These are phyloP conservation scores for Tetracladium maxilliforme DNA, from an alignment of 2,329 filamentous ascomycete genomes.

Conservation along the genomic window DNA sequence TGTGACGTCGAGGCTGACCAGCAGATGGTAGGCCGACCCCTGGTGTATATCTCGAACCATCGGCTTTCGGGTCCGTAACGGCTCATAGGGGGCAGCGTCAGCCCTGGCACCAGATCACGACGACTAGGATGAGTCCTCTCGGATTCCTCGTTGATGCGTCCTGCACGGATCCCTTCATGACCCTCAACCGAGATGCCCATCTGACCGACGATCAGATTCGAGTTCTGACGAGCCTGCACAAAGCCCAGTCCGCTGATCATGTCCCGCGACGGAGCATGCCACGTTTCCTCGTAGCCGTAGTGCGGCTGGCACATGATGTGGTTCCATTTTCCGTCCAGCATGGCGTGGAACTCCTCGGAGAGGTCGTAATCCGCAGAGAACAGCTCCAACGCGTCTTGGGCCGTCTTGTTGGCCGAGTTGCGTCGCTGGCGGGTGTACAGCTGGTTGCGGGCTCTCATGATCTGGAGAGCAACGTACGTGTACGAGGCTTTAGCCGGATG, in stretches of 20 bases:
- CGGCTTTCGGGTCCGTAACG: conserved; percentile 10
- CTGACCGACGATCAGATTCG: conserved; percentile 26
- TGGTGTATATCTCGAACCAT: conserved; percentile 29
- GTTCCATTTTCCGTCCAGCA: conserved; percentile 22
- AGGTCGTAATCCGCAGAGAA: conserved; percentile 23
- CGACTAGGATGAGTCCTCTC: conserved; percentile 28
- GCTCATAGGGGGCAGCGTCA: conserved; percentile 8
- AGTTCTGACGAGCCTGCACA: conserved; percentile 31
- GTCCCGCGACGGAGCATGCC: conserved; percentile 36
- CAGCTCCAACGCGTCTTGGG: conserved; percentile 18
- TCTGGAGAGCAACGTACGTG: conserved; percentile 33
- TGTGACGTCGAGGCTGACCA: conserved; percentile 17
- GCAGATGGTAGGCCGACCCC: conserved; percentile 19
- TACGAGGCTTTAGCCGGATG: conserved; percentile 43
- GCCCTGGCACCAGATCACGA: conserved; percentile 13
- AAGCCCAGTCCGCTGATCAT: conserved; percentile 29
- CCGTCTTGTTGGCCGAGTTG: conserved; percentile 21
- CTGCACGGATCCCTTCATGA: conserved; percentile 14
- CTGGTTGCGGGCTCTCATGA: conserved; percentile 27
- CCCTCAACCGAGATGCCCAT: conserved; percentile 32
- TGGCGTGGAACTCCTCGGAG: conserved; percentile 20
- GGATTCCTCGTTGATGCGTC: conserved; percentile 34
- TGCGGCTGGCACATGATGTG: conserved; percentile 25
- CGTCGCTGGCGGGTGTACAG: conserved; percentile 24
- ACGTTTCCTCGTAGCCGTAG: conserved; percentile 17